Evolutionary conservation across 148 eudicot species (phyloP), one percentile per base, ranked within the genome.

Genomic region (Beta vulgaris): DNA sequence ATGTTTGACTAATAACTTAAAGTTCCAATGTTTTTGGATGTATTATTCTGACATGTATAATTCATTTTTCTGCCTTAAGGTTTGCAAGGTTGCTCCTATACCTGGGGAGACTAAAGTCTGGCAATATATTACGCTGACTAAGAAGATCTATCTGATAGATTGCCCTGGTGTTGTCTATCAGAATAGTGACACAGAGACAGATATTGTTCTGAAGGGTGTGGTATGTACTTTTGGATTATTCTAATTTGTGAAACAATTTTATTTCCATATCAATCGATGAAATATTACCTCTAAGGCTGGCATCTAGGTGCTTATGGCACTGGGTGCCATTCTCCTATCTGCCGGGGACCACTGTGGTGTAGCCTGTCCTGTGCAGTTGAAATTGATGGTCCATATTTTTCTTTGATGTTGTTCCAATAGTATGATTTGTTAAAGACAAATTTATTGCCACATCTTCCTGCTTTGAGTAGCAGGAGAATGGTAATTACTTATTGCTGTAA

Each of bases 41-140:
- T 51, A 66, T 44, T 1, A 13, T n/a, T 44, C 40, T 49, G 71
- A 62, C 67, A 53, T 31, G 18, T 67, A 57, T 73, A 7, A 13
- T 57, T 65, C 29, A 15, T 61, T 14, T 26, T 69, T 42, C 48
- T 51, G 32, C 28, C 71, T 31, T 28, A 89, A 66, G 97, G 97
- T 92, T 32, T 90, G 97, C 89, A 92, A 92, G 83, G 96, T 90
- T 67, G 97, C 92, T 81, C 99, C 97, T 35, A 95, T 92, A 73
- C 99, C 99, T 9, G 99, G 99, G 78, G 99, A 95, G 83, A 95
- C 99, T 74, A 92, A 94, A 85, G 97, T 92, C 67, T 92, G 92
- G 96, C 96, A 92, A 66, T 92, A 90, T 76, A 90, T 95, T 40
- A 90, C 99, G 69, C 97, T 95, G 53, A 95, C 97, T 11, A 92